Evolutionary conservation across 2,329 filamentous ascomycete genomes (phyloP), one percentile per base, ranked within the genome.

Genomic region (Coniella vitis): DNA sequence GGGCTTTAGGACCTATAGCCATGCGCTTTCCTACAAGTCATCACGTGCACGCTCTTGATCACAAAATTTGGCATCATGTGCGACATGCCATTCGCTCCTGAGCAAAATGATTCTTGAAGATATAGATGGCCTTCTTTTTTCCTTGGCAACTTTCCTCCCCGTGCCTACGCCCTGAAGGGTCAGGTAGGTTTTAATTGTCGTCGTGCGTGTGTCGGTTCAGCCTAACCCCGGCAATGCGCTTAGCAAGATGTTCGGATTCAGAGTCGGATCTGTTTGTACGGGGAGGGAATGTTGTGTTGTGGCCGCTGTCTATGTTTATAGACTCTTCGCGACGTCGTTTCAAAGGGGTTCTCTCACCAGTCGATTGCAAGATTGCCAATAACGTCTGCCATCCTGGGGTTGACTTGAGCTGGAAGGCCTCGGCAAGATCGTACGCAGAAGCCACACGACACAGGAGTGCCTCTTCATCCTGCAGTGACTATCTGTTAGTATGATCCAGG

Each of bases 371-470:
- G 66, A 98, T 95, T 67, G 87, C 85, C 70, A 91, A 78, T 63
- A 98, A 77, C 52, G 89, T 97, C 68, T 90, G 87, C 93, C 93
- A 98, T 62, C 93, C 93, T 63, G 85, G 79, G 60, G 86, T 90
- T 60, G 89, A 85, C 68, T 90, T 81, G 58, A 98, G 78, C 64
- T 93, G 84, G 63, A 89, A 83, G 53, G 84, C 84, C 58, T 94
- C 87, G 54, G 84, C 80, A 49, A 87, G 77, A 66, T 95, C 87
- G 63, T 91, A 87, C 52, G 81, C 80, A 38, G 83, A 86, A 20
- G 90, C 91, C 46, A 94, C 86, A 59, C 84, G 86, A 72, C 87
- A 94, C 48, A 97, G 79, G 44, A 96, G 78, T 9, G 80, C 72
- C 69, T 93, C 86, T 71, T 98, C 93, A 54, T 95, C 88, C 94